Evolutionary conservation across 2,329 filamentous ascomycete species (phyloP).

Genomic region (Periconia sp.): DNA sequence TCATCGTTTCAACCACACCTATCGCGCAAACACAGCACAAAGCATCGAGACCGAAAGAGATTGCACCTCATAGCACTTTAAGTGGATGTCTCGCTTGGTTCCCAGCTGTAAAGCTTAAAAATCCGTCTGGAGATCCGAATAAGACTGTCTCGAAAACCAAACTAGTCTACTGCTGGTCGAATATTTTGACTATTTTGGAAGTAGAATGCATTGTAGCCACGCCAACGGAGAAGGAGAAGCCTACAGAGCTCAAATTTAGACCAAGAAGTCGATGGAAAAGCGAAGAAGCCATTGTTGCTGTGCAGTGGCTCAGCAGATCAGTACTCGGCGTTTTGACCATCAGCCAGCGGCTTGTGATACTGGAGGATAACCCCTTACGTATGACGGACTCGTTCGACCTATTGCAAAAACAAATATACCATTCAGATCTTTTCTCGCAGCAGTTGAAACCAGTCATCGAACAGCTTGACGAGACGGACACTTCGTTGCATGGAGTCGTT

Average conservation of each 20-base stretch:
- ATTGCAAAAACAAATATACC: constrained; percentile 89
- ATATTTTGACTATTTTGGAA: constrained; percentile 91
- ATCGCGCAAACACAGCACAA: constrained; percentile 97
- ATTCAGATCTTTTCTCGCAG: constrained; percentile 85
- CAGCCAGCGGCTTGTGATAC: constrained; percentile 87
- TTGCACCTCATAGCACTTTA: constrained; percentile 87
- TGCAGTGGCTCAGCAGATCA: constrained; percentile 95
- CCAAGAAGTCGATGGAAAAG: constrained; percentile 89
- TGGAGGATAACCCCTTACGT: constrained; percentile 84
- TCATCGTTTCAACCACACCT: constrained; percentile 96
- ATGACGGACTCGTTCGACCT: constrained; percentile 96
- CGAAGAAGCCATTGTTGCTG: constrained; percentile 92
- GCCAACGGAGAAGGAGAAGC: constrained; percentile 74
- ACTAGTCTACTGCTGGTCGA: constrained; percentile 97
- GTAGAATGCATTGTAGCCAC: constrained; percentile 70
- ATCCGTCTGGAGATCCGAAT: constrained; percentile 68
- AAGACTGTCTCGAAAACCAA: constrained; percentile 80
- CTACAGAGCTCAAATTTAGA: constrained; percentile 78
- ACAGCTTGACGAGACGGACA: constrained; percentile 83
- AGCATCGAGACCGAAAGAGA: constrained; percentile 85
- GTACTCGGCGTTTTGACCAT: constrained; percentile 92
- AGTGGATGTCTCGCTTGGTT: constrained; percentile 97
- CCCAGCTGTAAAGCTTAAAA: constrained; percentile 90
- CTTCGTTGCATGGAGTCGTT: constrained; percentile 91
- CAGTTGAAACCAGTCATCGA: constrained; percentile 87